Percentiles rank a stretch among this genome's conserved stretches.
These are phyloP conservation scores for Dryas octopetala DNA, from an alignment of 306 rosid genomes.

Conservation along the genomic window DNA sequence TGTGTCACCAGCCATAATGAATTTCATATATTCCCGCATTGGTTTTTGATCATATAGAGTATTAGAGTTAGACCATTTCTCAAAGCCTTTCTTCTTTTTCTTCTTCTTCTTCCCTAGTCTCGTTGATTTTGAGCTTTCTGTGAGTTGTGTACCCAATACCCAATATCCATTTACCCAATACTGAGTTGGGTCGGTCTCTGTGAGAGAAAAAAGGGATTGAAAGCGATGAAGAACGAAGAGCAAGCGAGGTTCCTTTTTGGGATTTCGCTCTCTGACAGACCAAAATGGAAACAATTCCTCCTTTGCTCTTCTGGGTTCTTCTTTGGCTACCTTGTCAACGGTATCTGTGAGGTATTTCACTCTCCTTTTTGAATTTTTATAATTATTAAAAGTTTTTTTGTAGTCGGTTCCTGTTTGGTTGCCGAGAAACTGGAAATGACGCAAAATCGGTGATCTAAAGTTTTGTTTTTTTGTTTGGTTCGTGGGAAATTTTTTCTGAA, in stretches of 20 bases:
- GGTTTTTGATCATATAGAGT: not conserved
- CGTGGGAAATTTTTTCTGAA: not conserved
- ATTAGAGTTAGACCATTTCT: not conserved
- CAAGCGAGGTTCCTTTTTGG: constrained; percentile 79
- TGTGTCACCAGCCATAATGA: constrained; percentile 2
- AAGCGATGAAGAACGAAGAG: constrained; percentile 71
- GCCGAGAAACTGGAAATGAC: constrained; percentile 9
- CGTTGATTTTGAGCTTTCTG: constrained; percentile 19
- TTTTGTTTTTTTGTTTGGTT: constrained; percentile 25
- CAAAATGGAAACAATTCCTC: constrained; percentile 90
- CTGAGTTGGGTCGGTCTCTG: constrained; percentile 1
- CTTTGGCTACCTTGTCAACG: constrained; percentile 94
- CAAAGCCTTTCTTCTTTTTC: not conserved
- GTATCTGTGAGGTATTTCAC: constrained; percentile 78
- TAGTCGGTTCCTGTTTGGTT: constrained; percentile 19
- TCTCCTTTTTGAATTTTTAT: constrained; percentile 5
- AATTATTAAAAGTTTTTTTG: not conserved
- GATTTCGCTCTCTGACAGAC: constrained; percentile 80
- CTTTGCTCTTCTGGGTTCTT: constrained; percentile 93
- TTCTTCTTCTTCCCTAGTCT: not conserved
- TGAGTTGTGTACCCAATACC: constrained; percentile 20
- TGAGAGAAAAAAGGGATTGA: not conserved
- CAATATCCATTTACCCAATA: not conserved
- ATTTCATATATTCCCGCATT: not conserved
- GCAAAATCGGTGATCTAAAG: not conserved